Evolutionary conservation across 208 protist species (phyloP).

Genomic region (Trichomonas tenax): DNA sequence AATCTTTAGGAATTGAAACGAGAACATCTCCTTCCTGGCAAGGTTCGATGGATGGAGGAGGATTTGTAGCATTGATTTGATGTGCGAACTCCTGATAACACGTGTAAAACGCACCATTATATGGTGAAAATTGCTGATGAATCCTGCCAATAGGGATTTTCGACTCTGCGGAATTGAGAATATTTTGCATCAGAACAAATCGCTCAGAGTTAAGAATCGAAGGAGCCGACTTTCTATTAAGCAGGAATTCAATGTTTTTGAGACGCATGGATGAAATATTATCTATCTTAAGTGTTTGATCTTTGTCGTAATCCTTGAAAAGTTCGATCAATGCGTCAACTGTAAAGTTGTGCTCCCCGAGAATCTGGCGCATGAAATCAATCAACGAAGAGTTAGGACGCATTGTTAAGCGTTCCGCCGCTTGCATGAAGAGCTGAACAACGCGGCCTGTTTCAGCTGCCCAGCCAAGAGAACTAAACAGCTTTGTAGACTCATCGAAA

Average conservation of each 20-base stretch:
- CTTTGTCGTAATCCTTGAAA: not conserved
- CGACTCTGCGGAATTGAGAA: not conserved
- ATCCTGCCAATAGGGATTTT: not conserved
- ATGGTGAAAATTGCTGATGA: not conserved
- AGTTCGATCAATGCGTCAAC: not conserved
- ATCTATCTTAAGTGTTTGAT: too few species aligned
- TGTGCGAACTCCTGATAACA: not conserved
- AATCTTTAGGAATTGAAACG: too few species aligned
- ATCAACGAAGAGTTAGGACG: not conserved
- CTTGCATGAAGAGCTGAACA: not conserved
- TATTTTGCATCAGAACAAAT: not conserved
- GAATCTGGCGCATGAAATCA: not conserved
- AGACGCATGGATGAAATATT: too few species aligned
- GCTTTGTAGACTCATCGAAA: not conserved
- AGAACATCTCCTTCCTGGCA: too few species aligned
- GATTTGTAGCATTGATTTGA: too few species aligned
- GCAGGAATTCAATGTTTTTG: not conserved
- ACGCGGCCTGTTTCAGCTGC: not conserved
- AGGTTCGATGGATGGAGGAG: too few species aligned
- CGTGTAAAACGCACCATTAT: not conserved
- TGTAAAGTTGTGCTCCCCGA: not conserved
- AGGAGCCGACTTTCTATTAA: not conserved
- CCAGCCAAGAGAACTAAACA: not conserved
- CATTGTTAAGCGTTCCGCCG: not conserved
- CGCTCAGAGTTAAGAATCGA: not conserved